A percentile compares a stretch with the other conserved stretches of the same genome.
phyloP scores from a whole-genome alignment of 2,329 filamentous ascomycete species.

The Xylariales sp. region DNA sequence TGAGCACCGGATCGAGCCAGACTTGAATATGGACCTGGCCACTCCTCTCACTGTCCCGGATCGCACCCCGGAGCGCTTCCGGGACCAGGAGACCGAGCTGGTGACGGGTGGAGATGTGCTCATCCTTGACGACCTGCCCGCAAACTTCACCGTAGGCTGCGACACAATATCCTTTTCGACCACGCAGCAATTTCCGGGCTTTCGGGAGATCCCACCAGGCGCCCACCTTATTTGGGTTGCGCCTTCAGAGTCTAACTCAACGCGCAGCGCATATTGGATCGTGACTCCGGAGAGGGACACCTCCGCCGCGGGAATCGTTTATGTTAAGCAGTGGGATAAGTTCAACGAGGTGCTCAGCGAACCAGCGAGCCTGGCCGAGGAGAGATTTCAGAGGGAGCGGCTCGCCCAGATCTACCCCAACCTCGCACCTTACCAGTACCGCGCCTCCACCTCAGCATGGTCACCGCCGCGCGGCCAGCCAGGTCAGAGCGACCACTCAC shows the following conservation, averaged over 20 bases:
- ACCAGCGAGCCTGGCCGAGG: conserved; percentile 39
- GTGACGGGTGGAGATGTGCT: conserved; percentile 42
- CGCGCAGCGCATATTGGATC: conserved; percentile 56
- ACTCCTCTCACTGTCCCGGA: conserved; percentile 13
- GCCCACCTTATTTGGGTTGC: conserved; percentile 58
- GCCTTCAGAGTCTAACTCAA: conserved; percentile 39
- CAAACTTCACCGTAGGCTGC: conserved; percentile 47
- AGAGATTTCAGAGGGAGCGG: conserved; percentile 37
- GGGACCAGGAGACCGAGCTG: conserved; percentile 19
- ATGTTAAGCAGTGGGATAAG: conserved; percentile 38
- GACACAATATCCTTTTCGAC: conserved; percentile 46
- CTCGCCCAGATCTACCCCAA: conserved; percentile 32
- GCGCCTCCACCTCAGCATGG: conserved; percentile 4
- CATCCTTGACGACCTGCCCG: conserved; percentile 47
- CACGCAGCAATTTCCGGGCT: conserved; percentile 41
- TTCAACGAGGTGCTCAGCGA: conserved; percentile 51
- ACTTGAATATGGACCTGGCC: conserved; percentile 6
- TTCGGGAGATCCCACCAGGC: conserved; percentile 51
- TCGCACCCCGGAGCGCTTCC: conserved; percentile 12
- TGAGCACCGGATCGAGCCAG: conserved; percentile 7
- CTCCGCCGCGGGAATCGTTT: conserved; percentile 23
- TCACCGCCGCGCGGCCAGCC: conserved; percentile 8
- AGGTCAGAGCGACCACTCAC: conserved; percentile 13
- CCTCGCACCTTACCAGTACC: conserved; percentile 41
- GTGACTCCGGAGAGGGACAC: conserved; percentile 28